Percentiles rank a stretch among this genome's conserved stretches.
These are phyloP conservation scores for Furculomyces boomerangus DNA, from an alignment of 371 early-diverging fungal species.

Conservation along the genomic window DNA sequence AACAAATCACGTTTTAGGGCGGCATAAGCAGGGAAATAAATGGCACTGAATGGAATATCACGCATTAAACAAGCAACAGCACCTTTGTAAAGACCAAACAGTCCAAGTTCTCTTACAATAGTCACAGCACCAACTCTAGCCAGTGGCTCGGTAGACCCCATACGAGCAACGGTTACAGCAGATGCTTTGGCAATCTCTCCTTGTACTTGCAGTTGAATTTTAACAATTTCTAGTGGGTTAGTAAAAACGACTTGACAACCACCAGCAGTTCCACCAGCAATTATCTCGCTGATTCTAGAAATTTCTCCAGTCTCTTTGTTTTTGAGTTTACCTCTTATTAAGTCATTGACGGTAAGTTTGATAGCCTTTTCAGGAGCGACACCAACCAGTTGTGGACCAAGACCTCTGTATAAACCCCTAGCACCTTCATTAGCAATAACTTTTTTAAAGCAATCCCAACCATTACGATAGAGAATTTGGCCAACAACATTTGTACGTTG, in stretches of 20 bases:
- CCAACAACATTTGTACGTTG: slow-evolving; percentile 84
- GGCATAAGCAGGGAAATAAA: slow-evolving; percentile 92
- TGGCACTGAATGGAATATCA: slow-evolving; percentile 93
- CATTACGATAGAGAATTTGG: slow-evolving; percentile 82
- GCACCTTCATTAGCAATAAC: slow-evolving; percentile 86
- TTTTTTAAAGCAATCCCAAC: slow-evolving; percentile 83
- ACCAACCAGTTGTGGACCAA: slow-evolving; percentile 91
- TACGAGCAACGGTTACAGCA: background rate
- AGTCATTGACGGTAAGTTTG: slow-evolving; percentile 92
- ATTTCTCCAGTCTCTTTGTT: slow-evolving; percentile 52
- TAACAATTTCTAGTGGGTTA: slow-evolving; percentile 94
- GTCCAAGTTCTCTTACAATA: slow-evolving; percentile 81
- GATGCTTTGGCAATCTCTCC: slow-evolving; percentile 53
- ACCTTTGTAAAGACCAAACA: slow-evolving; percentile 89
- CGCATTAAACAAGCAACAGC: slow-evolving; percentile 83
- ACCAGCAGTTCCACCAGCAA: slow-evolving; percentile 82
- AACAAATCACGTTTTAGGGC: slow-evolving; percentile 27
- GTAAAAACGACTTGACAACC: slow-evolving; percentile 88
- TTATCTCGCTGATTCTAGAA: slow-evolving; percentile 56
- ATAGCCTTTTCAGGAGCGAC: slow-evolving; percentile 98
- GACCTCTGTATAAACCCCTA: slow-evolving; percentile 77
- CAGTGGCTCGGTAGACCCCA: slow-evolving; percentile 4
- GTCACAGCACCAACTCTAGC: slow-evolving; percentile 60
- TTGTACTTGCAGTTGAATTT: slow-evolving; percentile 88
- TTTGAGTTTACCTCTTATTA: slow-evolving; percentile 54